Percentiles rank a stretch among this genome's conserved stretches.
phyloP scores from a whole-genome alignment of 805 yeast species.

The Kazachstania psychrophila region DNA sequence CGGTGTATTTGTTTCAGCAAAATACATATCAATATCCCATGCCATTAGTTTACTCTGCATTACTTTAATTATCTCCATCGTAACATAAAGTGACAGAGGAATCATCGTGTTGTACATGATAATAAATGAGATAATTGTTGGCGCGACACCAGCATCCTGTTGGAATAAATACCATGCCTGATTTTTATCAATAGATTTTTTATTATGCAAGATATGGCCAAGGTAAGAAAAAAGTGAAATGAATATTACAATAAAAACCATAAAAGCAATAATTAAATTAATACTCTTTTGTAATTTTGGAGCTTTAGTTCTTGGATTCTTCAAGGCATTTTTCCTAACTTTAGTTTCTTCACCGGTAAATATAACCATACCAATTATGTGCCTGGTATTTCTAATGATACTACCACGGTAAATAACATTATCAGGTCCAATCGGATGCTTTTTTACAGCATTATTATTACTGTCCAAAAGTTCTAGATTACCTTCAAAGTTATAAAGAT shows the following conservation, averaged over 20 bases:
- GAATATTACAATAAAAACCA: slow-evolving; percentile 72
- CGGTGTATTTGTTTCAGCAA: slow-evolving; percentile 73
- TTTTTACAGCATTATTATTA: slow-evolving; percentile 30
- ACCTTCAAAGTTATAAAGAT: slow-evolving; percentile 88
- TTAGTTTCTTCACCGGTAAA: slow-evolving; percentile 96
- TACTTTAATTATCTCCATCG: slow-evolving; percentile 91
- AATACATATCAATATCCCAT: slow-evolving; percentile 92
- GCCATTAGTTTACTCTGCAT: slow-evolving; percentile 75
- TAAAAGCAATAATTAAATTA: slow-evolving; percentile 73
- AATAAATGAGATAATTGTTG: slow-evolving; percentile 89
- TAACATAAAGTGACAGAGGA: slow-evolving; percentile 88
- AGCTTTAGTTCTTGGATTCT: slow-evolving; percentile 82
- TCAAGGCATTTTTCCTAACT: slow-evolving; percentile 88
- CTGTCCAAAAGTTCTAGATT: slow-evolving; percentile 36
- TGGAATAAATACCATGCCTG: slow-evolving; percentile 65
- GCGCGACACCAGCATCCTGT: slow-evolving; percentile 73
- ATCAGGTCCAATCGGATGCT: slow-evolving; percentile 62
- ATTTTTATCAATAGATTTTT: slow-evolving; percentile 29
- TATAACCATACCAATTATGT: slow-evolving; percentile 67
- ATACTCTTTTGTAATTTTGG: slow-evolving; percentile 82
- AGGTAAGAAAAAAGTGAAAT: slow-evolving; percentile 74
- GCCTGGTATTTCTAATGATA: slow-evolving; percentile 72
- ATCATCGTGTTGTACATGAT: slow-evolving; percentile 96
- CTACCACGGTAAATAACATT: slow-evolving; percentile 89
- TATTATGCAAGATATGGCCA: slow-evolving; percentile 55